phyloP scores from a whole-genome alignment of 371 early-diverging fungal genomes.

The Rhizopus sp. region DNA sequence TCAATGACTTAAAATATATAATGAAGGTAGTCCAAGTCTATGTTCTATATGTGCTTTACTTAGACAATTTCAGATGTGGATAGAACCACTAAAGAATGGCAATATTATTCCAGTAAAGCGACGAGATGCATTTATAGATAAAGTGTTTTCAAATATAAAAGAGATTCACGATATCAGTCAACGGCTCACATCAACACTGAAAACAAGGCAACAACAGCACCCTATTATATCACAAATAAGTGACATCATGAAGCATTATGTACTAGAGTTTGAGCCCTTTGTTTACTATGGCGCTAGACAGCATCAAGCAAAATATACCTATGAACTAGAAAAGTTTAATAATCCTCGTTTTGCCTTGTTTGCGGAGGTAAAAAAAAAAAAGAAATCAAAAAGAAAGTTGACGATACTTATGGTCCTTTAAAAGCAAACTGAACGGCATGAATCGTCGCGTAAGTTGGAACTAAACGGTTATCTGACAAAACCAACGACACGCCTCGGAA shows the following conservation, averaged over 20 bases:
- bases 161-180: conserved; percentile 73
- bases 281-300: conserved; percentile 88
- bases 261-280: conserved; percentile 74
- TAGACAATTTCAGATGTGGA: conserved; percentile 60
- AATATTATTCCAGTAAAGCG: conserved; percentile 67
- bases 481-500: conserved; percentile 24
- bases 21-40: conserved; percentile 13
- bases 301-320: conserved; percentile 64
- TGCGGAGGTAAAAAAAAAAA: conserved; percentile 50
- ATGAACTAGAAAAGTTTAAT: conserved; percentile 35
- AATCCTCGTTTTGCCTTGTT: conserved; percentile 40
- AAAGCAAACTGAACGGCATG: conserved; percentile 64
- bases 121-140: conserved; percentile 68
- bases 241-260: conserved; percentile 78
- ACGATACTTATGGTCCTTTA: neutral
- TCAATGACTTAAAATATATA: conserved; percentile 60
- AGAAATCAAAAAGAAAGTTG: neutral
- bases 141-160: conserved; percentile 82
- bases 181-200: conserved; percentile 68
- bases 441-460: conserved; percentile 74
- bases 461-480: conserved; percentile 70
- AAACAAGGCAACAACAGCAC: conserved; percentile 72
- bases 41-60: neutral
- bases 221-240: conserved; percentile 82
- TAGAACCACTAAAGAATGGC: conserved; percentile 67